Evolutionary conservation across 2,329 filamentous ascomycete species (phyloP).

Genomic region (Biscogniauxia mediterranea): DNA sequence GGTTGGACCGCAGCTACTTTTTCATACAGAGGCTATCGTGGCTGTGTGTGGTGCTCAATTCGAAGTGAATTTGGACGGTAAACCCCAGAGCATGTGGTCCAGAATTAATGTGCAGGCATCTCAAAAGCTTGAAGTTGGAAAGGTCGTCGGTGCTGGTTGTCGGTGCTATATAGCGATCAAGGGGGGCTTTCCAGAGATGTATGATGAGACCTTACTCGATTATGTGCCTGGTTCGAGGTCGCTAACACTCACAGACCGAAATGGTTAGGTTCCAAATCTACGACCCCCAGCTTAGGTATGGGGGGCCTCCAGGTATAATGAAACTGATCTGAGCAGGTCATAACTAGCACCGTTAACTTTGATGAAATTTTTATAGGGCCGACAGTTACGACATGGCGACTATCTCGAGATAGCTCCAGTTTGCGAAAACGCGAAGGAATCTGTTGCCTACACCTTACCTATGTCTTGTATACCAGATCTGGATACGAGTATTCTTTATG

Average conservation of each 20-base stretch:
- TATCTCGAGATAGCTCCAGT: slow-evolving; percentile 7
- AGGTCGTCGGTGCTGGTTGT: slow-evolving; percentile 27
- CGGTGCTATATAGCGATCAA: slow-evolving; percentile 36
- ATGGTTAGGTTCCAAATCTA: slow-evolving; percentile 22
- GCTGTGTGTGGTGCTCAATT: slow-evolving; percentile 34
- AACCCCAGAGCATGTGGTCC: slow-evolving; percentile 19
- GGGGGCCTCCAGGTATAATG: slow-evolving; percentile 19
- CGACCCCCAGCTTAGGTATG: slow-evolving; percentile 16
- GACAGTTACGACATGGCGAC: slow-evolving; percentile 13
- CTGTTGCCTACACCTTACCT: too few relatives aligned
- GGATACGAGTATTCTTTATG: slow-evolving; percentile 9
- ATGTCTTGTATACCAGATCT: too few relatives aligned
- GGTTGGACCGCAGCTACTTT: slow-evolving; percentile 34
- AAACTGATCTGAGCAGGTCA: background rate
- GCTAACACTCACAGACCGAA: slow-evolving; percentile 5
- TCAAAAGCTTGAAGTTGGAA: slow-evolving; percentile 22
- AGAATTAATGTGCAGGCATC: slow-evolving; percentile 25
- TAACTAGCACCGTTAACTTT: slow-evolving; percentile 5
- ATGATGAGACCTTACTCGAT: slow-evolving; percentile 34
- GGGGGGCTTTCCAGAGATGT: slow-evolving; percentile 36
- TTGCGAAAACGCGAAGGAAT: too few relatives aligned
- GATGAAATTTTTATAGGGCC: slow-evolving; percentile 8
- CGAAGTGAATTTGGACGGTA: slow-evolving; percentile 26
- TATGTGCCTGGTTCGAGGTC: slow-evolving; percentile 26
- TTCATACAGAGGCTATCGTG: slow-evolving; percentile 33